A percentile compares a stretch with the other conserved stretches of the same genome.
Conservation (phyloP, 2,329 filamentous ascomycete species). For the Oidium heveae region DNA sequence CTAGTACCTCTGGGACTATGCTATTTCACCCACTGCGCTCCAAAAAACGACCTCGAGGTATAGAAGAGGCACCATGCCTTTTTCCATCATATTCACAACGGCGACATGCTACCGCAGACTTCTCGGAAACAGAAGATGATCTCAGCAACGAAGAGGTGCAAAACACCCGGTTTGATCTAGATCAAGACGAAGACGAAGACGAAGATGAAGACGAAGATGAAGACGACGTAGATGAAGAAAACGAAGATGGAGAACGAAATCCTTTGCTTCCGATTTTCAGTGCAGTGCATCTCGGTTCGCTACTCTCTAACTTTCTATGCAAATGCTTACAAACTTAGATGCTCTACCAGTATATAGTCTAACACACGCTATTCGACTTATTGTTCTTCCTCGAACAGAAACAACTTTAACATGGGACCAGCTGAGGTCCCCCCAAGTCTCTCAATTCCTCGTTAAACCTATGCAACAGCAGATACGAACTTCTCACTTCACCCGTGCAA, state of each 20-base stretch:
- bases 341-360: constrained; percentile 70
- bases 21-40: constrained; percentile 16
- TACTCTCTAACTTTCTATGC: not conserved
- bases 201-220: constrained; percentile 13
- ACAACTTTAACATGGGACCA: constrained; percentile 90
- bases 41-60: constrained; percentile 12
- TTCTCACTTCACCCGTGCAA: constrained; percentile 64
- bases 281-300: constrained; percentile 45
- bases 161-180: constrained; percentile 5
- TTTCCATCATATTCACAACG: constrained; percentile 12
- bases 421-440: constrained; percentile 81
- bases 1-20: constrained; percentile 7
- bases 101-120: constrained; percentile 30
- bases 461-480: constrained; percentile 73
- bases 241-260: constrained; percentile 16
- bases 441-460: constrained; percentile 84
- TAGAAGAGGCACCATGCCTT: constrained; percentile 12
- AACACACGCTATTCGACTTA: constrained; percentile 67
- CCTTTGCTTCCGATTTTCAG: constrained; percentile 57
- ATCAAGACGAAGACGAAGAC: constrained; percentile 10
- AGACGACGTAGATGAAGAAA: constrained; percentile 16
- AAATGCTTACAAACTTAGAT: constrained; percentile 26
- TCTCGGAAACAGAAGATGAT: constrained; percentile 33
- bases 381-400: constrained; percentile 67
- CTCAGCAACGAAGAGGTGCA: constrained; percentile 18